Base-by-base conservation (phyloP, 345 rosid species). In the Reutealis trisperma region DNA sequence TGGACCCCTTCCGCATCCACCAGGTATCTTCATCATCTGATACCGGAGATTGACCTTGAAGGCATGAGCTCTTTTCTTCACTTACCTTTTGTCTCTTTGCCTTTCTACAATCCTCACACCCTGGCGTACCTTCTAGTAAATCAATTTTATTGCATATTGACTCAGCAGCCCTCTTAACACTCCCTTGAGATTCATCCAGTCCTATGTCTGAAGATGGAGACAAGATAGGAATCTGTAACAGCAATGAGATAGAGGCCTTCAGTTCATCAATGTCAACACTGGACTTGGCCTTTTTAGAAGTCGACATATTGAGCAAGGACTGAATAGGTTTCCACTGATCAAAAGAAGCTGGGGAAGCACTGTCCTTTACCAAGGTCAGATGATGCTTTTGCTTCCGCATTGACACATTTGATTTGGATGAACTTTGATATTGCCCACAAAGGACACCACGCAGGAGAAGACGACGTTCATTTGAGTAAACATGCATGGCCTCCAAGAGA, bases 91-190 rank as follows among this genome's bases (percentile, higher is more conserved):
- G 82, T 63, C 71, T 75, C 73, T 82, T 85, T 16, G 88, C 89
- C 85, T 83, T 87, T 87, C 86, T 90, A 81, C 97, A 96, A 80
- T 93, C 98, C 83, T 93, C 99, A 66, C 99, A 96, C n/a, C 95
- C 98, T 76, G 88, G 88, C 62, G 90, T 84, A 69, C 81, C 90
- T 85, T 90, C 98, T 30, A 83, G 55, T 27, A 61, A 21, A 67
- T 67, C 81, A 68, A 78, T 52, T 68, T 77, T 70, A 68, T 24
- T 73, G 63, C 72, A 55, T 51, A 22, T 57, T 34, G 69, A 74
- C 83, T 93, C 89, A 64, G 76, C 62, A 73, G 94, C 76, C 76
- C 90, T 87, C 86, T 87, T 93, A 80, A 78, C 87, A 83, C 89
- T 92, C 70, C 87, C 87, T 73, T 89, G 93, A 78, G 88, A 87